Evolutionary conservation across 2,329 filamentous ascomycete genomes (phyloP).

Genomic region (Catunica adiposa): DNA sequence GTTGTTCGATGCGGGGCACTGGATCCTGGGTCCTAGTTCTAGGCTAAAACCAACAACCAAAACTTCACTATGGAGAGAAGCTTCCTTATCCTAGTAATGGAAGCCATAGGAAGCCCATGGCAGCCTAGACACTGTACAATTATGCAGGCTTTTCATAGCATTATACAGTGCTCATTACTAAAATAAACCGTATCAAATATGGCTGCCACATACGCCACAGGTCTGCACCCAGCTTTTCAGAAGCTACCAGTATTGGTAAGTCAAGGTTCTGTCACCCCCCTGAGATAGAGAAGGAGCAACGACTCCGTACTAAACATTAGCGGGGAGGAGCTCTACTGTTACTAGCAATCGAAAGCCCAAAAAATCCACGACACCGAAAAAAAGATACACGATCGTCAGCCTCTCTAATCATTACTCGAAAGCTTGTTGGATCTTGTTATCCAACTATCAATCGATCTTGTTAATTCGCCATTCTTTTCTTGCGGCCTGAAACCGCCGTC

Average conservation of each 20-base stretch:
- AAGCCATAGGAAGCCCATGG: not conserved
- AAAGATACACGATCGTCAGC: constrained; percentile 14
- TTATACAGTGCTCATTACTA: not conserved
- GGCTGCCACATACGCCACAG: not conserved
- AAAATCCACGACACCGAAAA: constrained; percentile 15
- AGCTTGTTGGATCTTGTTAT: constrained; percentile 5
- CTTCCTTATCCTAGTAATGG: not conserved
- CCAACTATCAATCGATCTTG: constrained; percentile 2
- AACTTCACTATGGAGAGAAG: not conserved
- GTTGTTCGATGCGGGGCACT: not conserved
- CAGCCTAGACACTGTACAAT: not conserved
- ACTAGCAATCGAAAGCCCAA: constrained; percentile 1
- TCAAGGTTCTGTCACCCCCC: not conserved
- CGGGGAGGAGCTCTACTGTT: constrained; percentile 12
- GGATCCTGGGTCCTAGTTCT: not conserved
- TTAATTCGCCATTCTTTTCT: constrained; percentile 6
- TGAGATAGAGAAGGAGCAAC: not conserved
- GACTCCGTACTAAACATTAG: constrained; percentile 7
- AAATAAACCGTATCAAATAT: not conserved
- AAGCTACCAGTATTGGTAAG: not conserved
- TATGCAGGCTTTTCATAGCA: not conserved
- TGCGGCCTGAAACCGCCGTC: not conserved
- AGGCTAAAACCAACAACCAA: not conserved
- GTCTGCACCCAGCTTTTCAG: not conserved
- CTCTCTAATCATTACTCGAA: constrained; percentile 7